Conservation (phyloP, 495 filamentous ascomycete species). For the Xylaria sp. region DNA sequence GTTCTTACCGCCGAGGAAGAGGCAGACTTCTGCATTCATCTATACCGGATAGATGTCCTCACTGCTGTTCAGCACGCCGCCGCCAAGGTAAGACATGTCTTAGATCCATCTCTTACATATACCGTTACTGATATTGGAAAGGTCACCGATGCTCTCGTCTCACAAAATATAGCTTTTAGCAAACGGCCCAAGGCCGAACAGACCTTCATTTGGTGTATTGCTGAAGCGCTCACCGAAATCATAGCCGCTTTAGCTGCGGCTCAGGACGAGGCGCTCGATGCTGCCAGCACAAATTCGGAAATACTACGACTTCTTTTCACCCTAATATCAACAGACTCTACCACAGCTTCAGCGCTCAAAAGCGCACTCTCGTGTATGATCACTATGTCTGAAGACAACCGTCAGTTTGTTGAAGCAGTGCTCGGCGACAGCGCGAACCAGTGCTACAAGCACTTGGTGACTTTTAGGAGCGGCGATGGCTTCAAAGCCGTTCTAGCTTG, state of each 20-base stretch:
- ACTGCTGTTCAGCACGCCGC: conserved; percentile 61
- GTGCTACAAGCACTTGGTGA: conserved; percentile 48
- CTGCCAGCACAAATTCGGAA: conserved; percentile 52
- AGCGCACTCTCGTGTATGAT: conserved; percentile 59
- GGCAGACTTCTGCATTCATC: conserved; percentile 65
- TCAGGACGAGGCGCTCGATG: conserved; percentile 60
- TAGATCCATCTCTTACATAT: background rate
- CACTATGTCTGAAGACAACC: conserved; percentile 62
- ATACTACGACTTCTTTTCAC: conserved; percentile 60
- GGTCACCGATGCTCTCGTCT: conserved; percentile 53
- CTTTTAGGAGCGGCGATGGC: conserved; percentile 43
- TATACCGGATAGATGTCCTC: conserved; percentile 63
- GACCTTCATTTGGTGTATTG: conserved; percentile 56
- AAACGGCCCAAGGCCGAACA: conserved; percentile 58
- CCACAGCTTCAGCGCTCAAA: conserved; percentile 47
- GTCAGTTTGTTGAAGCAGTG: conserved; percentile 51
- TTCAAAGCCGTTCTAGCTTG: conserved; percentile 54
- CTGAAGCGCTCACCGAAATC: conserved; percentile 53
- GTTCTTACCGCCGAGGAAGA: conserved; percentile 66
- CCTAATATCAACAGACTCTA: conserved; percentile 44
- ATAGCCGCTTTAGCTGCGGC: conserved; percentile 56
- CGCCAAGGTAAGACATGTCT: conserved; percentile 50
- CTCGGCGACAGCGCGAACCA: conserved; percentile 45
- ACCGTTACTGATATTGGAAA: conserved; percentile 37
- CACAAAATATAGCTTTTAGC: conserved; percentile 44